These are phyloP conservation scores for Secale cereale DNA, from an alignment of 176 grass and related monocot genomes.

Conservation along the genomic window DNA sequence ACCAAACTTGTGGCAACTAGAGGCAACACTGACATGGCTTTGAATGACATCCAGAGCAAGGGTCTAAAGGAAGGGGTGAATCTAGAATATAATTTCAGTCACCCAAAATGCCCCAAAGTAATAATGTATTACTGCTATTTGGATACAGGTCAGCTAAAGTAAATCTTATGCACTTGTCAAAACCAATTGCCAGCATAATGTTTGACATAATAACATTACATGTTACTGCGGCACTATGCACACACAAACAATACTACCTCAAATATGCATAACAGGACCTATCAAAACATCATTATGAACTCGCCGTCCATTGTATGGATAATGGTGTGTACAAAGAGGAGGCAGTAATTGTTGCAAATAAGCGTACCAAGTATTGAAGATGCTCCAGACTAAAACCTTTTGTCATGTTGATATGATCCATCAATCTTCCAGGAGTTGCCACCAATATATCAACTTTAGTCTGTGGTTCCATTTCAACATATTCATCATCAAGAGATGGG, in stretches of 20 bases:
- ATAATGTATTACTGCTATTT: not conserved
- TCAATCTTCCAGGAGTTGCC: constrained; percentile 90
- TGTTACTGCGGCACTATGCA: not conserved
- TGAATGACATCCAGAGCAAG: not conserved
- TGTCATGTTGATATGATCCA: constrained; percentile 96
- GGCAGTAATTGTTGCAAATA: not conserved
- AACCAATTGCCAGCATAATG: not conserved
- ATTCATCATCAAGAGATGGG: constrained; percentile 65
- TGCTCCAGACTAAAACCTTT: constrained; percentile 93
- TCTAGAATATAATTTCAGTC: not conserved
- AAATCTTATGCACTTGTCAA: not conserved
- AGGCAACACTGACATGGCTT: not conserved
- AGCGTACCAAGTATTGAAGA: constrained; percentile 85
- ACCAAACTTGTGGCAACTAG: not conserved
- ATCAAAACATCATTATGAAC: not conserved
- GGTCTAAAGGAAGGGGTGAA: not conserved
- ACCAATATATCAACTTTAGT: constrained; percentile 93
- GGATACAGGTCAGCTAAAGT: not conserved
- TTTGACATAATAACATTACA: not conserved
- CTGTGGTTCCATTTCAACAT: constrained; percentile 64
- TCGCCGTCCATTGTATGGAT: not conserved
- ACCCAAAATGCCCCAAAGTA: not conserved
- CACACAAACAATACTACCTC: not conserved
- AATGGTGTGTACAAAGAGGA: not conserved
- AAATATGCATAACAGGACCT: not conserved